These are phyloP conservation scores for Berberis thunbergii DNA, from an alignment of 164 flowering plant genomes.

Conservation along the genomic window DNA sequence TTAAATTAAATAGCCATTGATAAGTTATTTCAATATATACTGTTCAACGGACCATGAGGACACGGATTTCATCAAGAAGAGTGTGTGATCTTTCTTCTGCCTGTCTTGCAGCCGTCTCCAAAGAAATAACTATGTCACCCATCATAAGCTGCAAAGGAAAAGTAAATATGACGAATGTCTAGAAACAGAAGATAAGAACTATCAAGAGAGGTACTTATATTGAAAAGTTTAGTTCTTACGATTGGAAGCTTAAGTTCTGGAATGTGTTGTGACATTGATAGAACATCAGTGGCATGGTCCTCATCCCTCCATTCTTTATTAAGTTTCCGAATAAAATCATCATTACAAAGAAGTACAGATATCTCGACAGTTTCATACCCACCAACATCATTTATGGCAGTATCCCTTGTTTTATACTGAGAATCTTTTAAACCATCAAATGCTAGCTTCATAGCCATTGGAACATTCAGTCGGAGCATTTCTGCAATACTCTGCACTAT, in stretches of 20 bases:
- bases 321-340: constrained; percentile 74
- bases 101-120: constrained; percentile 93
- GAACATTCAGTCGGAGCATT: constrained; percentile 73
- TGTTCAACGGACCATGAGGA: constrained; percentile 65
- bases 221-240: constrained; percentile 35
- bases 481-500: constrained; percentile 71
- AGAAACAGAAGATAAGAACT: not conserved
- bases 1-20: no score
- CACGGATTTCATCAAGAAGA: constrained; percentile 89
- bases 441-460: constrained; percentile 86
- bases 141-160: constrained; percentile 72
- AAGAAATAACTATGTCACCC: constrained; percentile 91
- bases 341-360: constrained; percentile 86
- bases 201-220: not conserved
- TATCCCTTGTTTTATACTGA: constrained; percentile 64
- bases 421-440: constrained; percentile 73
- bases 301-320: constrained; percentile 97
- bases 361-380: constrained; percentile 72
- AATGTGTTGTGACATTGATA: constrained; percentile 92
- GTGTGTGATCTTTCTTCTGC: constrained; percentile 91
- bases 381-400: constrained; percentile 61
- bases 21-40: not conserved
- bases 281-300: constrained; percentile 95
- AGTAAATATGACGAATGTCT: constrained; percentile 1
- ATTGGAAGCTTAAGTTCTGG: constrained; percentile 77